Conservation (phyloP, 495 filamentous ascomycete genomes). For the Bacidia gigantensis region DNA sequence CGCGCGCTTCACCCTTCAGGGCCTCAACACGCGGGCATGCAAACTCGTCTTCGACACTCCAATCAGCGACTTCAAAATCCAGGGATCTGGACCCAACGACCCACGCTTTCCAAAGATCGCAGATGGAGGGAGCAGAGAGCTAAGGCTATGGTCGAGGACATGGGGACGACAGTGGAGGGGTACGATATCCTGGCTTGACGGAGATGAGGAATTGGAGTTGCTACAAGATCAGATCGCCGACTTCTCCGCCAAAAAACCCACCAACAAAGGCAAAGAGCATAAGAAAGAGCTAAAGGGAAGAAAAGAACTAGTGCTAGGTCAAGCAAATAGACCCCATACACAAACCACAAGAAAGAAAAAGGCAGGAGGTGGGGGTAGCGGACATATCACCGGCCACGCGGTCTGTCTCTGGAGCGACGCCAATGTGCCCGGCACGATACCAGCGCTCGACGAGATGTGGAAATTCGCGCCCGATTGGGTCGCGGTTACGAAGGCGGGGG, state of each 20-base stretch:
- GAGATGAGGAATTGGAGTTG: too few species aligned
- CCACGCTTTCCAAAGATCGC: conserved; percentile 42
- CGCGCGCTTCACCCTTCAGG: conserved; percentile 46
- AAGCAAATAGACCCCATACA: too few species aligned
- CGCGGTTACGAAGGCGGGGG: conserved; percentile 54
- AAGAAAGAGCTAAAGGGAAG: not conserved
- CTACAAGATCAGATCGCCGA: too few species aligned
- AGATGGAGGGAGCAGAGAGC: conserved; percentile 34
- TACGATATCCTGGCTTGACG: conserved; percentile 50
- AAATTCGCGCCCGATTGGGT: conserved; percentile 69
- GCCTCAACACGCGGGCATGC: conserved; percentile 57
- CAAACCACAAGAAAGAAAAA: not conserved
- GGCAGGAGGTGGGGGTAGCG: not conserved
- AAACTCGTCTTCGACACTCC: conserved; percentile 47
- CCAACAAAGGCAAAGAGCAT: not conserved
- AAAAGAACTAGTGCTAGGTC: not conserved
- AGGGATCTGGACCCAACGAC: conserved; percentile 38
- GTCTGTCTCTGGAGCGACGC: conserved; percentile 83
- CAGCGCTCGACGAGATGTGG: conserved; percentile 70
- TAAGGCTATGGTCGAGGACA: conserved; percentile 58
- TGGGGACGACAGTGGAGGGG: conserved; percentile 68
- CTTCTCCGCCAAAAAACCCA: too few species aligned
- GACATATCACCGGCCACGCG: conserved; percentile 53
- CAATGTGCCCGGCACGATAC: conserved; percentile 56
- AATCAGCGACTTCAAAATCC: conserved; percentile 47